These are phyloP conservation scores for Penicillium ochrochloron DNA, from an alignment of 495 filamentous ascomycete genomes.

Conservation along the genomic window DNA sequence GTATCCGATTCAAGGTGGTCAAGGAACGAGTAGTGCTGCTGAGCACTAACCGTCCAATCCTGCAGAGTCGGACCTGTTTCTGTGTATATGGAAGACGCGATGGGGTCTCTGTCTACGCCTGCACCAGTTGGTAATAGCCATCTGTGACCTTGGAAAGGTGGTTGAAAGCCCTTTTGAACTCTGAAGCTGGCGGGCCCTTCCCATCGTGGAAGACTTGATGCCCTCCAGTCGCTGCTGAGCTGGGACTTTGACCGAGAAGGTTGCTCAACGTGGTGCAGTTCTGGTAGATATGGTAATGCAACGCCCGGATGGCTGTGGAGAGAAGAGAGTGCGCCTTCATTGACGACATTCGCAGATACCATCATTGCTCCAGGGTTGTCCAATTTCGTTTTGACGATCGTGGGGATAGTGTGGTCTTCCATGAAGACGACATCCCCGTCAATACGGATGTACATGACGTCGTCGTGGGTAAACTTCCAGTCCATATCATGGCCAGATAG, in stretches of 20 bases:
- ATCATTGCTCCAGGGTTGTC: slow-evolving; percentile 51
- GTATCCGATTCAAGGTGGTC: slow-evolving; percentile 52
- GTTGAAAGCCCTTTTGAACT: slow-evolving; percentile 30
- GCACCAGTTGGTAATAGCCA: slow-evolving; percentile 35
- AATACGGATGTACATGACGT: slow-evolving; percentile 58
- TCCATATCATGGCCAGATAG: slow-evolving; percentile 20
- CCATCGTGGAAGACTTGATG: slow-evolving; percentile 37
- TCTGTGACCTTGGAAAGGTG: slow-evolving; percentile 37
- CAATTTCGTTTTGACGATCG: slow-evolving; percentile 56
- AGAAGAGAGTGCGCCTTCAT: slow-evolving; percentile 40
- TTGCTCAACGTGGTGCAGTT: slow-evolving; percentile 31
- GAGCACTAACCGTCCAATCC: slow-evolving; percentile 56
- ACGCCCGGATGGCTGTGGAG: slow-evolving; percentile 43
- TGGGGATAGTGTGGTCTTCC: slow-evolving; percentile 57
- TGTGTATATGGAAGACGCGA: slow-evolving; percentile 36
- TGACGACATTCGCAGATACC: slow-evolving; percentile 59
- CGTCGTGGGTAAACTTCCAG: slow-evolving; percentile 25
- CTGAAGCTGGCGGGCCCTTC: slow-evolving; percentile 34
- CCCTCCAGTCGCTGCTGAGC: slow-evolving; percentile 34
- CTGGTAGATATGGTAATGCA: slow-evolving; percentile 44
- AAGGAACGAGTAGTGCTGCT: slow-evolving; percentile 61
- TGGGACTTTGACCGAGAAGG: slow-evolving; percentile 20
- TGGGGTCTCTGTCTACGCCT: slow-evolving; percentile 34
- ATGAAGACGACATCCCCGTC: slow-evolving; percentile 61
- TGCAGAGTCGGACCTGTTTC: slow-evolving; percentile 40